Conservation (phyloP, 805 yeast genomes). For the Maudiozyma barnettii region DNA sequence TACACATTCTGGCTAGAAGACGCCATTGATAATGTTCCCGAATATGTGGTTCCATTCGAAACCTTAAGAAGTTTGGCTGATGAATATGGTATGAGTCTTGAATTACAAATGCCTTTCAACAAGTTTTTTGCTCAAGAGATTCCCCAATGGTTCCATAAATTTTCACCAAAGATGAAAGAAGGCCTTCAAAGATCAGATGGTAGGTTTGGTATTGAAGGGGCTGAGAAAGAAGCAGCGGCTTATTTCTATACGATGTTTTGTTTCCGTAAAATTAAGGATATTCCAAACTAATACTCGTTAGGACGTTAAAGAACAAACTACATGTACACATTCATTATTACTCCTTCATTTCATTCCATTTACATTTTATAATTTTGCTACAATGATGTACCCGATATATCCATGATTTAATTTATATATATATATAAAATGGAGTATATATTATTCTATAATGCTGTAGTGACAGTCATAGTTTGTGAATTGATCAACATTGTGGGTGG, state of each 20-base stretch:
- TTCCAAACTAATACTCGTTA: neutral
- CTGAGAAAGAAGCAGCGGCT: constrained; percentile 77
- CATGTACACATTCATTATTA: too few relatives aligned
- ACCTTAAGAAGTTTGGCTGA: constrained; percentile 73
- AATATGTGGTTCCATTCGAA: constrained; percentile 92
- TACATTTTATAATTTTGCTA: too few relatives aligned
- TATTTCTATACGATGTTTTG: constrained; percentile 82
- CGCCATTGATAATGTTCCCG: constrained; percentile 95
- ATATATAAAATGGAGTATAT: neutral
- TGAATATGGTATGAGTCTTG: constrained; percentile 66
- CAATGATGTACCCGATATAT: too few relatives aligned
- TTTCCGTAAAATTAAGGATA: constrained; percentile 49
- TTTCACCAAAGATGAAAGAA: constrained; percentile 54
- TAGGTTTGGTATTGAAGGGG: constrained; percentile 76
- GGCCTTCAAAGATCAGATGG: constrained; percentile 74
- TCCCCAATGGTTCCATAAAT: constrained; percentile 48
- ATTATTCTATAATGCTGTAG: constrained; percentile 64
- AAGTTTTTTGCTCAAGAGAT: constrained; percentile 76
- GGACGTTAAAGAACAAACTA: too few relatives aligned
- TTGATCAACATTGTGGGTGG: constrained; percentile 80
- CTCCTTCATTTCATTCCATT: too few relatives aligned
- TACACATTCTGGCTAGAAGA: constrained; percentile 78
- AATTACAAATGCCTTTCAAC: constrained; percentile 65
- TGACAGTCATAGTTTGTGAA: constrained; percentile 91
- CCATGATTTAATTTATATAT: neutral